Evolutionary conservation across 1,284 basidiomycete species (phyloP).

Genomic region (Rhizoctonia solani): DNA sequence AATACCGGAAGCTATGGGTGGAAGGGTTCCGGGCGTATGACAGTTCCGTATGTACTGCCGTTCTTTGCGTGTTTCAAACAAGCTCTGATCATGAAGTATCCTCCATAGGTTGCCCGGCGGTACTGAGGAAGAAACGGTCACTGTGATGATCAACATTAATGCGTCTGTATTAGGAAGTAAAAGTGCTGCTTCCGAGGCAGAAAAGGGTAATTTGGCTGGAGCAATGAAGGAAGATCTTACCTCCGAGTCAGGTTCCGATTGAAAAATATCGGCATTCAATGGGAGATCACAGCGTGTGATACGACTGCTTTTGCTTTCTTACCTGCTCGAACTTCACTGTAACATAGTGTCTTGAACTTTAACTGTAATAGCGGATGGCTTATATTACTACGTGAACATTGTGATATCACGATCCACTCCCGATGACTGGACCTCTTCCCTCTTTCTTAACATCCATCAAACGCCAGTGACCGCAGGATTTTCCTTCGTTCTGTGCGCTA

Average conservation of each 20-base stretch:
- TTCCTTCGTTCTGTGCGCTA: conserved; percentile 79
- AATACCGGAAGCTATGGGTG: conserved; percentile 77
- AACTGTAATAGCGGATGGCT: no score
- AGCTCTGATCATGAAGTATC: neutral
- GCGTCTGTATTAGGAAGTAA: conserved; percentile 78
- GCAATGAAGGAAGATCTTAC: conserved; percentile 26
- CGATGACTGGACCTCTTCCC: conserved; percentile 58
- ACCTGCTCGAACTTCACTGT: no score
- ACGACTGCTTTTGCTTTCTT: no score
- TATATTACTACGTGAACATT: no score
- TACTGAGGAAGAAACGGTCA: conserved; percentile 63
- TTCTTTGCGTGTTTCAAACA: neutral
- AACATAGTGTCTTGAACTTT: no score
- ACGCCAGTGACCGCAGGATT: conserved; percentile 82
- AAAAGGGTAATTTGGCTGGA: conserved; percentile 42
- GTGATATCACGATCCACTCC: neutral
- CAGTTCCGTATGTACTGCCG: conserved; percentile 50
- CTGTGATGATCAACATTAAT: conserved; percentile 70
- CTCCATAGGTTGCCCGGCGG: conserved; percentile 47
- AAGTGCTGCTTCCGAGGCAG: conserved; percentile 52
- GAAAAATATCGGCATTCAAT: conserved; percentile 22
- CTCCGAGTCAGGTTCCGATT: conserved; percentile 27
- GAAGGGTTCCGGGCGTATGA: conserved; percentile 72
- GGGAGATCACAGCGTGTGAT: conserved; percentile 8
- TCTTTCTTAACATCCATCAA: conserved; percentile 77